Conservation (phyloP, 2,329 filamentous ascomycete genomes). For the Fusarium keratoplasticum region DNA sequence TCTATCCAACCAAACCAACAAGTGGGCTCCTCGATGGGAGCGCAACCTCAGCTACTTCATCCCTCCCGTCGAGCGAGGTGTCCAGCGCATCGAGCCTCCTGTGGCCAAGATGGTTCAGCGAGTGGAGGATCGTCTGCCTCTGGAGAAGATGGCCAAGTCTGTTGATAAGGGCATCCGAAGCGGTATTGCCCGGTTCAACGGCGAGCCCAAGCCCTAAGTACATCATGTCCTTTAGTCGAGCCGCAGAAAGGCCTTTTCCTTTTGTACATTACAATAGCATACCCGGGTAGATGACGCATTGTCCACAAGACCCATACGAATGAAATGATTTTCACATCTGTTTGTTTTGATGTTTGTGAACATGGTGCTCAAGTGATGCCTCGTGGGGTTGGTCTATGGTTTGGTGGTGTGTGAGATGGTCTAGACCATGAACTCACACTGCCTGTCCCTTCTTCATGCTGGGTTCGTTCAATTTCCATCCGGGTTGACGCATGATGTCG, state of each 20-base stretch:
- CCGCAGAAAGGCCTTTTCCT: slow-evolving; percentile 16
- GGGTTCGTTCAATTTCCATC: neutral
- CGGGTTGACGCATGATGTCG: neutral
- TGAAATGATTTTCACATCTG: slow-evolving; percentile 10
- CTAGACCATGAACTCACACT: neutral
- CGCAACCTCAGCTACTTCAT: slow-evolving; percentile 66
- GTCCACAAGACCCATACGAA: slow-evolving; percentile 18
- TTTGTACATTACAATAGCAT: slow-evolving; percentile 40
- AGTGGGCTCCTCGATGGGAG: slow-evolving; percentile 72
- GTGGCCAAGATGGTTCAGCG: slow-evolving; percentile 58
- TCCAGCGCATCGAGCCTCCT: slow-evolving; percentile 62
- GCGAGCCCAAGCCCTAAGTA: slow-evolving; percentile 42
- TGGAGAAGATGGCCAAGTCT: slow-evolving; percentile 62
- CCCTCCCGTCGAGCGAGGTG: slow-evolving; percentile 58
- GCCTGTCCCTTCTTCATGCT: neutral
- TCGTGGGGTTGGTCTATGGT: neutral
- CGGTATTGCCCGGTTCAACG: slow-evolving; percentile 55
- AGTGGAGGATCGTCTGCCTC: slow-evolving; percentile 60
- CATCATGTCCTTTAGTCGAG: neutral
- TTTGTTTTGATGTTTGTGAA: neutral
- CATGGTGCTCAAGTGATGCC: neutral
- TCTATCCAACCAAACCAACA: slow-evolving; percentile 64
- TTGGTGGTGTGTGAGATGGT: neutral
- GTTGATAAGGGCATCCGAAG: slow-evolving; percentile 61
- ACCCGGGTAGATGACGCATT: slow-evolving; percentile 29